Percentiles rank a stretch among this genome's conserved stretches.
Evolutionary conservation across 352 stramenopile species (phyloP).

Genomic region (Phytophthora constricta): DNA sequence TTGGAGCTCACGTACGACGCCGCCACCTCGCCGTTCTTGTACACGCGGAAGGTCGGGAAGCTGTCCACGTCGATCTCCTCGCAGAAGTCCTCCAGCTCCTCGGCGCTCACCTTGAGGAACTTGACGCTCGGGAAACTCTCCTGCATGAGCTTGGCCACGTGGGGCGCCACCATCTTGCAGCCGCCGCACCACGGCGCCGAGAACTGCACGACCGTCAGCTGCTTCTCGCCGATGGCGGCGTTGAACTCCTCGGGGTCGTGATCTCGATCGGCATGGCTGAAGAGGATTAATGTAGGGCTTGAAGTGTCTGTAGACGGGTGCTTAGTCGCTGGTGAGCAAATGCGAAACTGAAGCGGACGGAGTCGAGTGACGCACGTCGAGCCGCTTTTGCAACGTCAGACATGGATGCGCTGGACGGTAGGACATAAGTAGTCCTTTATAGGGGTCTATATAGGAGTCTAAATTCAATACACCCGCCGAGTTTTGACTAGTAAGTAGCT

Average conservation of each 20-base stretch:
- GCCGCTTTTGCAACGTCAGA: conserved; percentile 36
- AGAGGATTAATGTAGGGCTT: background rate
- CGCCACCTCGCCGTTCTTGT: conserved; percentile 71
- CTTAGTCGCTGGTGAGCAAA: conserved; percentile 23
- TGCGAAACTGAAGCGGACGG: conserved; percentile 29
- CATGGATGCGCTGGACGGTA: conserved; percentile 22
- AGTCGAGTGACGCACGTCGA: conserved; percentile 9
- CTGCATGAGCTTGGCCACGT: conserved; percentile 66
- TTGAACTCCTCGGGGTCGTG: conserved; percentile 57
- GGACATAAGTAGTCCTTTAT: no score
- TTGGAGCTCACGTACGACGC: conserved; percentile 83
- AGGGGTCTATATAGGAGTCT: no score
- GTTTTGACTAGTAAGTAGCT: conserved; percentile 14
- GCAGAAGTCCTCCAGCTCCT: conserved; percentile 81
- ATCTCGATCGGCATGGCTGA: conserved; percentile 46
- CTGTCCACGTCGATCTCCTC: conserved; percentile 82
- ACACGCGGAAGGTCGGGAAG: conserved; percentile 82
- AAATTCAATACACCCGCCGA: no score
- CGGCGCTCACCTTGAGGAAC: conserved; percentile 76
- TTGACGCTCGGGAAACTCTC: conserved; percentile 54
- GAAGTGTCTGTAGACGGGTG: background rate
- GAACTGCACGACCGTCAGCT: conserved; percentile 66
- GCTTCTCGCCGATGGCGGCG: conserved; percentile 49
- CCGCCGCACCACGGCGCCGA: conserved; percentile 80
- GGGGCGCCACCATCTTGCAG: conserved; percentile 76